Evolutionary conservation across 148 eudicot genomes (phyloP).

Genomic region (Polygonum maritimum): DNA sequence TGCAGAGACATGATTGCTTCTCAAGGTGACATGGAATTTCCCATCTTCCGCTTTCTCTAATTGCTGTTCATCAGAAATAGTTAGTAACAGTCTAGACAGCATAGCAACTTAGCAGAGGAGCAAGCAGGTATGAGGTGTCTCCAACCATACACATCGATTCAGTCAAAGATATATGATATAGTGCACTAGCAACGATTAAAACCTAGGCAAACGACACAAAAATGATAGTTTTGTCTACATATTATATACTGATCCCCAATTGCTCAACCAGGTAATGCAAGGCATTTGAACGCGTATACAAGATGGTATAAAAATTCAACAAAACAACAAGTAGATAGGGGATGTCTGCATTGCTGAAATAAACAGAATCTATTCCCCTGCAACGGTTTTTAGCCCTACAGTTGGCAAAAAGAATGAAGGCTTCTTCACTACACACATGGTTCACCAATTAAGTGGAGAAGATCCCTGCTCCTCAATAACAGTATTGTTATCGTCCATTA

Average conservation of each 20-base stretch:
- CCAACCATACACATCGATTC: neutral
- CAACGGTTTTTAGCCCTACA: neutral
- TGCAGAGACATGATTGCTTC: conserved; percentile 74
- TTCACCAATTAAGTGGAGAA: neutral
- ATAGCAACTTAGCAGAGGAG: neutral
- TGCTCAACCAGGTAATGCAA: neutral
- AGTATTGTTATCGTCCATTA: neutral
- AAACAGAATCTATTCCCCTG: neutral
- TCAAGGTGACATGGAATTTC: conserved; percentile 52
- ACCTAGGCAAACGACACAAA: neutral
- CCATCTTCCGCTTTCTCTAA: conserved; percentile 56
- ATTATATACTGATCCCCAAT: neutral
- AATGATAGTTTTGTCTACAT: neutral
- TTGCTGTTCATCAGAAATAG: conserved; percentile 33
- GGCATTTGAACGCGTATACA: neutral
- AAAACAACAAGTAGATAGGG: conserved; percentile 3
- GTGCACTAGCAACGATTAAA: neutral
- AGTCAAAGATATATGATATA: neutral
- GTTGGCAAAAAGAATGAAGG: neutral
- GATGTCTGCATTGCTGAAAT: neutral
- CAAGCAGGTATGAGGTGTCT: neutral
- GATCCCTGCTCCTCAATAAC: neutral
- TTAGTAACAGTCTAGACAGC: neutral
- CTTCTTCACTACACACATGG: neutral
- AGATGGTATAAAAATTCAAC: neutral